Percentiles rank a stretch among this genome's conserved stretches.
phyloP scores from a whole-genome alignment of 2,329 filamentous ascomycete species.

The Penicillium decumbens region DNA sequence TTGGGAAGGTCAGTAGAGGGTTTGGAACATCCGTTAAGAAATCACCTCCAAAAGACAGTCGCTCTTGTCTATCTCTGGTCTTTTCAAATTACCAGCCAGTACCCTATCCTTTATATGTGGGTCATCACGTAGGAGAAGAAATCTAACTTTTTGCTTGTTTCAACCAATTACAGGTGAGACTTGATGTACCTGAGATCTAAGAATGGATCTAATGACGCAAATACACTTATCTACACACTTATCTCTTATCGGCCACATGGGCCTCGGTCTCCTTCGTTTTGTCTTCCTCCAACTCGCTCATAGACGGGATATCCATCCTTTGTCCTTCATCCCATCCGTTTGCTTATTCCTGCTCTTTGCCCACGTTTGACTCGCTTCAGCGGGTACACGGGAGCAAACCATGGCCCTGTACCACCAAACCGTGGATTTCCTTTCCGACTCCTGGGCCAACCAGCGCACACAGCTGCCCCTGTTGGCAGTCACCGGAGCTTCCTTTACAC shows the following conservation, averaged over 20 bases:
- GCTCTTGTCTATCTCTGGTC: no score
- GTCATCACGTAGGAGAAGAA: no score
- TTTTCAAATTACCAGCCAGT: no score
- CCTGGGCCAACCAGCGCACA: conserved; percentile 26
- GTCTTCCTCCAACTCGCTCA: not conserved
- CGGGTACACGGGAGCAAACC: conserved; percentile 8
- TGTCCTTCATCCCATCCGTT: not conserved
- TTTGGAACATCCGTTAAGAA: no score
- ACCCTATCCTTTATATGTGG: no score
- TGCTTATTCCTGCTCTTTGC: not conserved
- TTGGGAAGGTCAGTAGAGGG: no score
- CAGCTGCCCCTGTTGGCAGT: conserved; percentile 34
- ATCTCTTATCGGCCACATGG: conserved; percentile 11
- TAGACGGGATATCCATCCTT: not conserved
- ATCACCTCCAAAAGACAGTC: no score
- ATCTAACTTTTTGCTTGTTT: no score
- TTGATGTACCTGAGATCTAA: no score
- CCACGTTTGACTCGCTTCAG: not conserved
- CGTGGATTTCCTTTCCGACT: conserved; percentile 32
- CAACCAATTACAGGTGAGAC: no score
- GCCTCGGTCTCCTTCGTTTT: conserved; percentile 3
- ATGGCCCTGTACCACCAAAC: conserved; percentile 37
- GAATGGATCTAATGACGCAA: not conserved
- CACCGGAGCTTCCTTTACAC: conserved; percentile 34
- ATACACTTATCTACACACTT: not conserved